Conservation (phyloP, 495 filamentous ascomycete species). For the Letharia columbiana region DNA sequence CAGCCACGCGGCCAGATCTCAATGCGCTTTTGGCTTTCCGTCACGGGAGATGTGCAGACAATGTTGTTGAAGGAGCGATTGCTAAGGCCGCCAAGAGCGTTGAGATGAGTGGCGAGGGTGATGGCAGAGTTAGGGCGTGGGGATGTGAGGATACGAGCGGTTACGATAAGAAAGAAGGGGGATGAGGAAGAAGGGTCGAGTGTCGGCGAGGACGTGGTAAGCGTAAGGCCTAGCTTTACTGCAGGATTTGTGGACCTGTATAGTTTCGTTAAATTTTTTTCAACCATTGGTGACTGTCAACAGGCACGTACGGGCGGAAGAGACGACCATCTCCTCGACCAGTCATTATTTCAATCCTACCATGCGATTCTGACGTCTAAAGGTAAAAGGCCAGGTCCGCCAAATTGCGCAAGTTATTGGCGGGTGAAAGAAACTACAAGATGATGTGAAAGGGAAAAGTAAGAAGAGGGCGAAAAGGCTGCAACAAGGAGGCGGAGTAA, state of each 20-base stretch:
- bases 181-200: background rate
- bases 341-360: background rate
- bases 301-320: background rate
- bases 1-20: background rate
- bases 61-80: background rate
- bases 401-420: background rate
- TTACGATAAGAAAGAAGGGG: background rate
- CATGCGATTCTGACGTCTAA: no score
- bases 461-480: no score
- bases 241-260: background rate
- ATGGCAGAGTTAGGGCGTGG: background rate
- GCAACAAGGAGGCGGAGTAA: no score
- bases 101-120: slow-evolving; percentile 1
- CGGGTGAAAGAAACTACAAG: no score
- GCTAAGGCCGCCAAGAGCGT: background rate
- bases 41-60: background rate
- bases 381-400: background rate
- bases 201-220: background rate
- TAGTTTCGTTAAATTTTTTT: background rate
- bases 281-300: background rate
- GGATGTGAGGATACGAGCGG: background rate
- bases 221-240: background rate
- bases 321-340: background rate
- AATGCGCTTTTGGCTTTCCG: background rate
- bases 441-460: no score